A percentile compares a stretch with the other conserved stretches of the same genome.
Conservation (phyloP, 1,284 basidiomycete species). For the Apiotrichum gracile region DNA sequence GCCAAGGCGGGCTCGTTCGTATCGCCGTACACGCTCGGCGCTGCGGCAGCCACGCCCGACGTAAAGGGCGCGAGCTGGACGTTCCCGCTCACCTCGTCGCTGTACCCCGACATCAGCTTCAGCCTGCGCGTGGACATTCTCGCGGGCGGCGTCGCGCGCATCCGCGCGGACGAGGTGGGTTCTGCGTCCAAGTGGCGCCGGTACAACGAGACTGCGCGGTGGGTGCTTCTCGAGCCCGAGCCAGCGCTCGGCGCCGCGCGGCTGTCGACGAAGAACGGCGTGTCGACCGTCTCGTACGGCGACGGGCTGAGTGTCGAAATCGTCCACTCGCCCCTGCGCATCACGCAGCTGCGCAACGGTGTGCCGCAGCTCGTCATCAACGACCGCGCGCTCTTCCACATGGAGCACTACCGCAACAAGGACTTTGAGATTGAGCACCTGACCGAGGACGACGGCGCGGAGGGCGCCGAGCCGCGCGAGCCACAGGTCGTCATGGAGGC, state of each 20-base stretch:
- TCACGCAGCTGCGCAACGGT: slow-evolving; percentile 66
- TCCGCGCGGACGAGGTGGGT: slow-evolving; percentile 76
- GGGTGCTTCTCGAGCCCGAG: slow-evolving; percentile 65
- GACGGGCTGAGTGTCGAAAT: slow-evolving; percentile 53
- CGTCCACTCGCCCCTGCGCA: slow-evolving; percentile 64
- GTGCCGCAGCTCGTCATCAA: slow-evolving; percentile 84
- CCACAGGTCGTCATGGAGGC: slow-evolving; percentile 57
- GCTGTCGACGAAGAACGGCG: slow-evolving; percentile 47
- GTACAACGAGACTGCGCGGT: slow-evolving; percentile 82
- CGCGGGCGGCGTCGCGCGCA: slow-evolving; percentile 69
- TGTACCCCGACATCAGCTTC: slow-evolving; percentile 78
- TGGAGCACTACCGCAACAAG: slow-evolving; percentile 92
- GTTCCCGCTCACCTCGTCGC: slow-evolving; percentile 64
- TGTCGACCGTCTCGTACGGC: slow-evolving; percentile 35
- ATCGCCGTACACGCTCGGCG: slow-evolving; percentile 75
- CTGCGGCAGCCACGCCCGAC: slow-evolving; percentile 53
- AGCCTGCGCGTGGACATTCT: slow-evolving; percentile 72
- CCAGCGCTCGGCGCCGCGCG: slow-evolving; percentile 53
- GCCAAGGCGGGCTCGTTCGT: slow-evolving; percentile 53
- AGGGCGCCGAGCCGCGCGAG: slow-evolving; percentile 44
- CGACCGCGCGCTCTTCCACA: slow-evolving; percentile 81
- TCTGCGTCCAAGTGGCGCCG: slow-evolving; percentile 60
- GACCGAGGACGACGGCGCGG: slow-evolving; percentile 43
- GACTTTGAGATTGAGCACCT: too few species aligned
- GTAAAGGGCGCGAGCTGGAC: slow-evolving; percentile 43